Evolutionary conservation across 768 basidiomycete species (phyloP).

Genomic region (Lactarius quietus): DNA sequence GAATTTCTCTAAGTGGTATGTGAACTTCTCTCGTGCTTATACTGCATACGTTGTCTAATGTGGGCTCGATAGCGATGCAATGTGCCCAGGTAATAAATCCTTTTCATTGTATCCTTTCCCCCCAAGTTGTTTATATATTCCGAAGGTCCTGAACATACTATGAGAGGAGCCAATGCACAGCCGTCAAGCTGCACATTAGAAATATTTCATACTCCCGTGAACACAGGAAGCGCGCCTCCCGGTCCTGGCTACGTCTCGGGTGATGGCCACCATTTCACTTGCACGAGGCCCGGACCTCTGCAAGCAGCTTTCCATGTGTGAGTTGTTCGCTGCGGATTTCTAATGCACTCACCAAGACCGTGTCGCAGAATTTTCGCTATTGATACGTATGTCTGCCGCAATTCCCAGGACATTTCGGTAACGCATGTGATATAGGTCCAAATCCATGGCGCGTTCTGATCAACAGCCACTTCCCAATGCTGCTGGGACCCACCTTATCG

Average conservation of each 20-base stretch:
- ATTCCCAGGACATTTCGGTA: background rate
- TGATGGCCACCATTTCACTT: constrained; percentile 53
- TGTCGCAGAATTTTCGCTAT: constrained; percentile 47
- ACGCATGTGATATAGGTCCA: constrained; percentile 39
- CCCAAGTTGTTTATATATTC: background rate
- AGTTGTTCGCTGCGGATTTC: constrained; percentile 26
- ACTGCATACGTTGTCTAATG: background rate
- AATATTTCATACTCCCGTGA: constrained; percentile 44
- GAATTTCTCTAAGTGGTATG: constrained; percentile 36
- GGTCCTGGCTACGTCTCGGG: constrained; percentile 48
- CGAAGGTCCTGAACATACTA: constrained; percentile 47
- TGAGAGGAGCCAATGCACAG: constrained; percentile 36
- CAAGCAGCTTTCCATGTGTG: constrained; percentile 59
- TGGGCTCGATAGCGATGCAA: constrained; percentile 38
- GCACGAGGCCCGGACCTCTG: constrained; percentile 49
- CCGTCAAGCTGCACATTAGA: constrained; percentile 53
- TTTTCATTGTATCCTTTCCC: background rate
- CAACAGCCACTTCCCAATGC: constrained; percentile 43
- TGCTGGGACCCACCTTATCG: constrained; percentile 39
- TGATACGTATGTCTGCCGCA: constrained; percentile 36
- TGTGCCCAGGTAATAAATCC: constrained; percentile 43
- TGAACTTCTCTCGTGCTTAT: constrained; percentile 43
- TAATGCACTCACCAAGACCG: background rate
- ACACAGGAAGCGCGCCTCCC: constrained; percentile 28
- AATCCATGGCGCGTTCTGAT: constrained; percentile 45